Conservation (phyloP, 352 stramenopile genomes). For the Globisporangium paddicum region DNA sequence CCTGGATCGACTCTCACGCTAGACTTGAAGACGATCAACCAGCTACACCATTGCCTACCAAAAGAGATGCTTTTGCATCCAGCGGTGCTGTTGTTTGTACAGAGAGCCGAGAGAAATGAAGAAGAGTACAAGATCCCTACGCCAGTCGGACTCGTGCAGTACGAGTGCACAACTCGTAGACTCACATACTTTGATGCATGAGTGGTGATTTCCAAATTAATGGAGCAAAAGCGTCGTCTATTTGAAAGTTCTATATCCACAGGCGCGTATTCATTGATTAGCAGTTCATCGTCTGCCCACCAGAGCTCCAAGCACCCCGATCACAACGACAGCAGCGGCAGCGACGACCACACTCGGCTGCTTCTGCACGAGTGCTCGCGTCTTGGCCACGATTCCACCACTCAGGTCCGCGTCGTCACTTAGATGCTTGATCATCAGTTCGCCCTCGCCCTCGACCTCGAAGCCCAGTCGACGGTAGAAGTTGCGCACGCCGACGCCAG, state of each 20-base stretch:
- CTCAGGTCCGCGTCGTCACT: conserved; percentile 3
- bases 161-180: conserved; percentile 7
- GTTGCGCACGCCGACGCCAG: conserved; percentile 87
- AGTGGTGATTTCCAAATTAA: not conserved
- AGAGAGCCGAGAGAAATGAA: not conserved
- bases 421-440: conserved; percentile 87
- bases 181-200: not conserved
- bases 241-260: conserved; percentile 2
- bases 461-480: conserved; percentile 90
- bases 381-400: conserved; percentile 9
- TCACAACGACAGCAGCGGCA: not conserved
- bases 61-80: not conserved
- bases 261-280: not conserved
- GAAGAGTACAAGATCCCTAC: not conserved
- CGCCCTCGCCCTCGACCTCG: conserved; percentile 79
- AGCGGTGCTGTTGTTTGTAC: not conserved
- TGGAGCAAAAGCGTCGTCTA: conserved; percentile 8
- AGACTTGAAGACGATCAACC: conserved; percentile 1
- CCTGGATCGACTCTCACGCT: not conserved
- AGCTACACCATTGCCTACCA: conserved; percentile 1
- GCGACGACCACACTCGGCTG: not conserved
- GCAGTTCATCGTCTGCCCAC: conserved; percentile 6
- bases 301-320: conserved; percentile 8
- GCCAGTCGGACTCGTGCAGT: conserved; percentile 3
- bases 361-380: conserved; percentile 4